Percentiles rank a stretch among this genome's conserved stretches.
phyloP scores from a whole-genome alignment of 495 filamentous ascomycete genomes.

The Hyaloscypha bicolor region DNA sequence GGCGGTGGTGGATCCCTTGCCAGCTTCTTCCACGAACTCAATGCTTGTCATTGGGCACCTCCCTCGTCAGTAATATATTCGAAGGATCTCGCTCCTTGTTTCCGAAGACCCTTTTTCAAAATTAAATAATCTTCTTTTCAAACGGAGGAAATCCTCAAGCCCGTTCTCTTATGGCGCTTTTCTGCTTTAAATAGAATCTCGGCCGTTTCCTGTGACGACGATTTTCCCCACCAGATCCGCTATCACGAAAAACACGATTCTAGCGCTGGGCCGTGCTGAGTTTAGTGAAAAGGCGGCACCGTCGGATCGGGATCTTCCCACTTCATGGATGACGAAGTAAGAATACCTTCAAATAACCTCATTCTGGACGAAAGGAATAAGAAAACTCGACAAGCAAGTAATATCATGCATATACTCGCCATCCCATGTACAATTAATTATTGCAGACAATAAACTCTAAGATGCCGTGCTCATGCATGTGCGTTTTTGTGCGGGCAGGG shows the following conservation, averaged over 20 bases:
- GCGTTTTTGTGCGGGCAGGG: not conserved
- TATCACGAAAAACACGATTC: slow-evolving; percentile 12
- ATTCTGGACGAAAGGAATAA: not conserved
- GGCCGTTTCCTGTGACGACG: not conserved
- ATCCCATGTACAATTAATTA: not conserved
- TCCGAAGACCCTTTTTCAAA: not conserved
- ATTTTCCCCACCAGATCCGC: slow-evolving; percentile 3
- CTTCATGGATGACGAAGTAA: not conserved
- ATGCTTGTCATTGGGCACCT: not conserved
- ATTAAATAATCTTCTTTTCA: not conserved
- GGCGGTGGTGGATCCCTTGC: not conserved
- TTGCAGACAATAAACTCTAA: not conserved
- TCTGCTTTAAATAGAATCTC: not conserved
- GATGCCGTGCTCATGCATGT: not conserved
- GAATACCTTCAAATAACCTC: not conserved
- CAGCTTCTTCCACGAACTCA: not conserved
- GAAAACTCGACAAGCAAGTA: not conserved
- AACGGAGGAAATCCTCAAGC: not conserved
- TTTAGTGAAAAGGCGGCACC: not conserved
- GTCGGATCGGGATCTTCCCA: not conserved
- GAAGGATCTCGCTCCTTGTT: not conserved
- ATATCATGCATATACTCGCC: not conserved
- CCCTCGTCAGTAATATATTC: not conserved
- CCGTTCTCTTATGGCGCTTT: not conserved
- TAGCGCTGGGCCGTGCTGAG: not conserved